These are phyloP conservation scores for Phytophthora pseudosyringae DNA, from an alignment of 352 stramenopile genomes.

Conservation along the genomic window DNA sequence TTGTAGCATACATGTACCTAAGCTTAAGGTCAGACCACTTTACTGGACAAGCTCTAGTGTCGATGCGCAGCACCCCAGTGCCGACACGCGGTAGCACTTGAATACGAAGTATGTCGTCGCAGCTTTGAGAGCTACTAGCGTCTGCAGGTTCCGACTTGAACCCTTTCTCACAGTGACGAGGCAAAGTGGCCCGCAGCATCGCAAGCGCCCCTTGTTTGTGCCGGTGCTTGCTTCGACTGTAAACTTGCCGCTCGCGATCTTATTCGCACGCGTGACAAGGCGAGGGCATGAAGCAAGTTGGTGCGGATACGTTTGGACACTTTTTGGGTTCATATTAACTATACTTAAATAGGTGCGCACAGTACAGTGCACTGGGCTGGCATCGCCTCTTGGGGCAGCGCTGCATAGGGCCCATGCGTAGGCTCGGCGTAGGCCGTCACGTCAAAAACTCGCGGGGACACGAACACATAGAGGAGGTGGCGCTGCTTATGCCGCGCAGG, in stretches of 20 bases:
- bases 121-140: too few relatives aligned
- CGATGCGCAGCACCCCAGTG: too few relatives aligned
- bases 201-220: background rate
- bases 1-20: too few relatives aligned
- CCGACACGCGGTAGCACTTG: too few relatives aligned
- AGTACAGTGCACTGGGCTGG: slow-evolving; percentile 15
- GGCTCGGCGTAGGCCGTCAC: slow-evolving; percentile 2
- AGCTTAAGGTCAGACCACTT: too few relatives aligned
- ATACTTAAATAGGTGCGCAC: slow-evolving; percentile 35
- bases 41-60: too few relatives aligned
- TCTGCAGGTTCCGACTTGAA: too few relatives aligned
- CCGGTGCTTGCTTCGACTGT: background rate
- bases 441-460: slow-evolving; percentile 23
- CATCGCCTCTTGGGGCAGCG: background rate
- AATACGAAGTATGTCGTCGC: too few relatives aligned
- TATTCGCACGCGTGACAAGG: slow-evolving; percentile 2
- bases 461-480: slow-evolving; percentile 14
- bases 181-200: background rate
- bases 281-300: background rate
- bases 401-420: background rate
- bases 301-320: slow-evolving; percentile 14
- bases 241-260: slow-evolving; percentile 7
- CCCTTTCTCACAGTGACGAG: too few relatives aligned
- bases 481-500: slow-evolving; percentile 43
- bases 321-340: slow-evolving; percentile 28